Evolutionary conservation across 2,329 filamentous ascomycete species (phyloP).

Genomic region (Fusarium metavorans): DNA sequence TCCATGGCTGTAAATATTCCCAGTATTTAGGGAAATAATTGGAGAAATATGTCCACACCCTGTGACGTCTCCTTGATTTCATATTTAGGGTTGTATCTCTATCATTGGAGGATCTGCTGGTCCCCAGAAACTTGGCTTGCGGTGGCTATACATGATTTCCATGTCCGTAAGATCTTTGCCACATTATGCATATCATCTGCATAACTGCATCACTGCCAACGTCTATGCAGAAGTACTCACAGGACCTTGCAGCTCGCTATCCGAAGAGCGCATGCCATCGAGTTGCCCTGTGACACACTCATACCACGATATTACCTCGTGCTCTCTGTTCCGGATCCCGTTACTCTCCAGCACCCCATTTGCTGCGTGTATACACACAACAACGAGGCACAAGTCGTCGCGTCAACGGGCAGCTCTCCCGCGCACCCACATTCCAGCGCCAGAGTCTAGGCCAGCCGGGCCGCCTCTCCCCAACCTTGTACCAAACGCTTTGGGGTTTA

Average conservation of each 20-base stretch:
- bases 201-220: not conserved
- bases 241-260: conserved; percentile 5
- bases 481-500: conserved; percentile 7
- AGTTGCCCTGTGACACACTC: not conserved
- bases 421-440: conserved; percentile 23
- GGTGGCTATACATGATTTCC: not conserved
- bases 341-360: not conserved
- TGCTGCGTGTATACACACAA: not conserved
- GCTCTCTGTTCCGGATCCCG: not conserved
- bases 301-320: not conserved
- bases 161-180: not conserved
- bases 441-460: not conserved
- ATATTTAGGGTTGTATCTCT: not conserved
- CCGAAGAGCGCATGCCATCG: not conserved
- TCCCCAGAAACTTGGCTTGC: not conserved
- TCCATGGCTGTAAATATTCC: not conserved
- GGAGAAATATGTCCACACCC: not conserved
- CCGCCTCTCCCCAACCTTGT: not conserved
- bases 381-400: not conserved
- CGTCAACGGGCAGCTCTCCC: not conserved
- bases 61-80: not conserved
- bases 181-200: conserved; percentile 3
- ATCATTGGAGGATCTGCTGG: not conserved
- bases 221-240: not conserved
- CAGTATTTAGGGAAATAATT: not conserved